Conservation (phyloP, 2,329 filamentous ascomycete genomes). For the Orbilia ellipsospora region DNA sequence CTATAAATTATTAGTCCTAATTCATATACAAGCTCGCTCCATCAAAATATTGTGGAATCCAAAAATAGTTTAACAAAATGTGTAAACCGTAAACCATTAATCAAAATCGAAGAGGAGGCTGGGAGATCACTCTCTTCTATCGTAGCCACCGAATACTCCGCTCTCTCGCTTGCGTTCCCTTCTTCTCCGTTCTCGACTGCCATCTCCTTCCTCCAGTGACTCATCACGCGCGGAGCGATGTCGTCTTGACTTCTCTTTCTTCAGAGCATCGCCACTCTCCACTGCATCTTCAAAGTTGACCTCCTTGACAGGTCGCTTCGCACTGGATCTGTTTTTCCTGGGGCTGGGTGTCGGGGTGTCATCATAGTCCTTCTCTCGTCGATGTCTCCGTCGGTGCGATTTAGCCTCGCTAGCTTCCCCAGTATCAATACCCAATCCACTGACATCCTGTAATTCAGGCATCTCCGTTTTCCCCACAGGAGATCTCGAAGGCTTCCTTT, state of each 20-base stretch:
- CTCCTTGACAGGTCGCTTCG: slow-evolving; percentile 41
- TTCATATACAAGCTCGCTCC: slow-evolving; percentile 35
- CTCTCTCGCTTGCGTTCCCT: slow-evolving; percentile 49
- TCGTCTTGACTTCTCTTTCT: slow-evolving; percentile 45
- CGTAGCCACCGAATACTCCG: slow-evolving; percentile 48
- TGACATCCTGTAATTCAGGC: slow-evolving; percentile 43
- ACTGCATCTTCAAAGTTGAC: slow-evolving; percentile 54
- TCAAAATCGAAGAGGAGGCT: not conserved
- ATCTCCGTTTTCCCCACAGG: slow-evolving; percentile 16
- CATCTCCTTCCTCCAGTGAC: slow-evolving; percentile 41
- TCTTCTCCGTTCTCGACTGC: slow-evolving; percentile 39
- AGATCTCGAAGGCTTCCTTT: slow-evolving; percentile 22
- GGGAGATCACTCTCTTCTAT: slow-evolving; percentile 27
- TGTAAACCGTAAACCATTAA: too few relatives aligned
- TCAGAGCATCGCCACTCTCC: slow-evolving; percentile 46
- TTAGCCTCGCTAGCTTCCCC: slow-evolving; percentile 37
- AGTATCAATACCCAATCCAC: slow-evolving; percentile 45
- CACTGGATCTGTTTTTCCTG: slow-evolving; percentile 17
- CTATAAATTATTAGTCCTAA: slow-evolving; percentile 26
- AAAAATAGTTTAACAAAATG: slow-evolving; percentile 25
- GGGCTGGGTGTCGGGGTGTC: slow-evolving; percentile 42
- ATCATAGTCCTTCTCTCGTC: slow-evolving; percentile 41
- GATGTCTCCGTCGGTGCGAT: slow-evolving; percentile 34
- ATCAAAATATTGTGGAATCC: slow-evolving; percentile 11
- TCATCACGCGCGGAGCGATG: slow-evolving; percentile 38